Conservation (phyloP, 139 green algal species). For the Tetratostichococcus sp. region DNA sequence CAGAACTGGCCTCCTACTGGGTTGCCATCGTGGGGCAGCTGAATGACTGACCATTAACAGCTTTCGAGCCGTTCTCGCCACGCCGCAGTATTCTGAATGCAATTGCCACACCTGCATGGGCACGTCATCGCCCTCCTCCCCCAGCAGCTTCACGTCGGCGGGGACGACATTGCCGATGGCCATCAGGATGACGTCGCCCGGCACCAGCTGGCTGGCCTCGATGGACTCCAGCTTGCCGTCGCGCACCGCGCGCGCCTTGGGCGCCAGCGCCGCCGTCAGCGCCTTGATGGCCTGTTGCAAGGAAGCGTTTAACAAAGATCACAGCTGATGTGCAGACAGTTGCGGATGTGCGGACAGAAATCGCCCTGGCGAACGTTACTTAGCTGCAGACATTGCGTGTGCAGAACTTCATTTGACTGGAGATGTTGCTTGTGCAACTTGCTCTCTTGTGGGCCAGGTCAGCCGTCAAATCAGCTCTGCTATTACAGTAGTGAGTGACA, state of each 20-base stretch:
- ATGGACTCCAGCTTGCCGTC: slow-evolving; percentile 46
- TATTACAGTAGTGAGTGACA: no score
- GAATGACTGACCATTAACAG: not conserved
- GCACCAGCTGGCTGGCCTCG: slow-evolving; percentile 59
- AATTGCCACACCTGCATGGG: slow-evolving; percentile 65
- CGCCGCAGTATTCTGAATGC: no score
- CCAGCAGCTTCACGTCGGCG: slow-evolving; percentile 82
- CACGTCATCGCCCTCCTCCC: slow-evolving; percentile 41
- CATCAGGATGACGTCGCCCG: slow-evolving; percentile 77
- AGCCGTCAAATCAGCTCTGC: no score
- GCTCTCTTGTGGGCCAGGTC: no score
- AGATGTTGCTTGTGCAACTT: no score
- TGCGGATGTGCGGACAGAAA: no score
- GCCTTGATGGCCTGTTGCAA: slow-evolving; percentile 81
- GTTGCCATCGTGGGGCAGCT: no score
- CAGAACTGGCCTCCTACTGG: no score
- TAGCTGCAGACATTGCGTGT: no score
- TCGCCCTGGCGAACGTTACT: no score
- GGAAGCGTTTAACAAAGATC: slow-evolving; percentile 38
- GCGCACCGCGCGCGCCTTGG: slow-evolving; percentile 58
- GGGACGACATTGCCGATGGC: slow-evolving; percentile 79
- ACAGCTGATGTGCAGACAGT: slow-evolving; percentile 2
- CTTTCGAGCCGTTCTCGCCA: no score
- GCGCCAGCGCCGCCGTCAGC: slow-evolving; percentile 67
- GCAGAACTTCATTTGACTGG: no score